phyloP scores from a whole-genome alignment of 768 basidiomycete species.

The Leucosporidium yakuticum region DNA sequence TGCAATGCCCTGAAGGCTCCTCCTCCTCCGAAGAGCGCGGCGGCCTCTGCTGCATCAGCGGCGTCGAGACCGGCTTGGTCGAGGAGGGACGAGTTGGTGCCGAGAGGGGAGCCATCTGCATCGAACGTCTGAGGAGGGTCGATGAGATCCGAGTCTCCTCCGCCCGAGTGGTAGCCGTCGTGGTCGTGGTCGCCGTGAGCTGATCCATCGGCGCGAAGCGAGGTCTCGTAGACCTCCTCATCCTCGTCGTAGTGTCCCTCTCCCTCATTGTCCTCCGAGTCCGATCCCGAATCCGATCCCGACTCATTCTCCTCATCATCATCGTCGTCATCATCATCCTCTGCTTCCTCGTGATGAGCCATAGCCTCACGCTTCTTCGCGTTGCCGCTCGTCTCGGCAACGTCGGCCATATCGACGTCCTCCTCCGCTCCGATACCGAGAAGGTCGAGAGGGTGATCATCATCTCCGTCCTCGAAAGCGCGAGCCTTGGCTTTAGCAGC shows the following conservation, averaged over 20 bases:
- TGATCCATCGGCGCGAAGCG: constrained; percentile 14
- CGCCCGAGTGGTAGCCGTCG: constrained; percentile 14
- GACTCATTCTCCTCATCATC: constrained; percentile 5
- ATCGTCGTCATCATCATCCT: constrained; percentile 20
- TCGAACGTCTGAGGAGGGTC: constrained; percentile 19
- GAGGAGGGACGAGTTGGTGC: constrained; percentile 1
- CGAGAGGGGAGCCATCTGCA: constrained; percentile 14
- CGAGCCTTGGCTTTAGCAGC: constrained; percentile 16
- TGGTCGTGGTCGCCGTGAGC: constrained; percentile 23
- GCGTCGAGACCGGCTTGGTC: constrained; percentile 18
- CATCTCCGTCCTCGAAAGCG: constrained; percentile 11
- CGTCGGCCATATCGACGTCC: constrained; percentile 18
- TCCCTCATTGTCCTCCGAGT: constrained; percentile 8
- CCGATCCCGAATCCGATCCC: too few species aligned
- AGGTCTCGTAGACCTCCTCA: constrained; percentile 30
- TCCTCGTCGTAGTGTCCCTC: constrained; percentile 19
- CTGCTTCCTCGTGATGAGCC: not conserved
- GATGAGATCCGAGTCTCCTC: constrained; percentile 13
- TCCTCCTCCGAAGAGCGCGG: constrained; percentile 14
- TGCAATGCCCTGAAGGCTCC: constrained; percentile 39
- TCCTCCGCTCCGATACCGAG: not conserved
- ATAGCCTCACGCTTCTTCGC: not conserved
- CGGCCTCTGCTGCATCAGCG: constrained; percentile 12
- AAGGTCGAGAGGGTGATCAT: not conserved
- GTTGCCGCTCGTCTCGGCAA: not conserved